A percentile compares a stretch with the other conserved stretches of the same genome.
These are phyloP conservation scores for Aspergillus carbonarius DNA, from an alignment of 2,329 filamentous ascomycete species.

Conservation along the genomic window DNA sequence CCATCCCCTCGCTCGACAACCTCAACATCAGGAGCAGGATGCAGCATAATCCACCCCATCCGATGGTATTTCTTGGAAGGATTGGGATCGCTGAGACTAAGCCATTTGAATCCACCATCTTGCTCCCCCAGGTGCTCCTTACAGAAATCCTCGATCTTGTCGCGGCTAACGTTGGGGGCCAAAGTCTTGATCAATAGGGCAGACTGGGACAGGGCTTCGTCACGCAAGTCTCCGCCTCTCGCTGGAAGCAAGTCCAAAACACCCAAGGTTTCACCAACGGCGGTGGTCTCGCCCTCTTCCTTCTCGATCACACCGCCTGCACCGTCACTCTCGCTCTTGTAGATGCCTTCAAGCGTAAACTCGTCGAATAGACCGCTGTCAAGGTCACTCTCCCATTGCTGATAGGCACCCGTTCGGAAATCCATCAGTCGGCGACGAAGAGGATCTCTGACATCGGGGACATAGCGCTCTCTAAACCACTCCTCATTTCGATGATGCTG, in stretches of 20 bases:
- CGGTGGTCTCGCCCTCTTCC: conserved; percentile 91
- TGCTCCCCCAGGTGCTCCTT: conserved; percentile 90
- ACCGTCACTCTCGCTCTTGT: conserved; percentile 88
- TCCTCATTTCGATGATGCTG: conserved; percentile 91
- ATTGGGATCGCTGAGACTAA: conserved; percentile 94
- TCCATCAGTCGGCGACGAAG: conserved; percentile 75
- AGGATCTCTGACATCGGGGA: conserved; percentile 73
- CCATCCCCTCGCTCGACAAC: conserved; percentile 71
- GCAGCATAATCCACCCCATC: conserved; percentile 97
- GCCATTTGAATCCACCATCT: conserved; percentile 90
- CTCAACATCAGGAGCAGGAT: conserved; percentile 69
- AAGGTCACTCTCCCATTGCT: conserved; percentile 85
- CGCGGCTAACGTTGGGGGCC: conserved; percentile 89
- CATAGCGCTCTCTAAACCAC: conserved; percentile 96
- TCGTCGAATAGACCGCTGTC: conserved; percentile 86
- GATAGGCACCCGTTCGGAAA: conserved; percentile 74
- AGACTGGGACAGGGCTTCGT: conserved; percentile 84
- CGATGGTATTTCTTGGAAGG: conserved; percentile 95
- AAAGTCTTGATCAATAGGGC: conserved; percentile 98
- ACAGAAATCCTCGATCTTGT: conserved; percentile 91
- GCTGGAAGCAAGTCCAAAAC: conserved; percentile 87
- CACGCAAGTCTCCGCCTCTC: conserved; percentile 79
- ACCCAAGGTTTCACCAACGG: conserved; percentile 86
- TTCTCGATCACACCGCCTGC: conserved; percentile 83
- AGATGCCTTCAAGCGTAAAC: conserved; percentile 89